Percentiles rank a stretch among this genome's conserved stretches.
phyloP scores from a whole-genome alignment of 2,329 filamentous ascomycete genomes.

The Colletotrichum echinochloae region DNA sequence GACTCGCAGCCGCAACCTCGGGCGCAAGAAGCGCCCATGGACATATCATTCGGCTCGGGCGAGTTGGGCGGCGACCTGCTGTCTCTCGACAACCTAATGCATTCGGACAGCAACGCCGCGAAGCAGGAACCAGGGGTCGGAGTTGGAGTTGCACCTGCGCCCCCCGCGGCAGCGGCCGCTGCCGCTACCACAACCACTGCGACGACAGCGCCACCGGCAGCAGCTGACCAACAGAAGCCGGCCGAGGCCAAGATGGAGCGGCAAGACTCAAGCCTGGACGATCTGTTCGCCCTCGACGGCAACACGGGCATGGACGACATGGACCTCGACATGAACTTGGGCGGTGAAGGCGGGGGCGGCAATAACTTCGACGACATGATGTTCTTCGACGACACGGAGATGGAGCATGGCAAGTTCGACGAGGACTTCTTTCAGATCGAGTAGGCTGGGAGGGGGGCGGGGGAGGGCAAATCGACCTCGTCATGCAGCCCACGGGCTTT shows the following conservation, averaged over 20 bases:
- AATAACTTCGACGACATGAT: constrained; percentile 65
- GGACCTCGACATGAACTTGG: constrained; percentile 54
- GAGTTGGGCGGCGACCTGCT: constrained; percentile 49
- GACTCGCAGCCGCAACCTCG: constrained; percentile 46
- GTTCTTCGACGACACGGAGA: constrained; percentile 56
- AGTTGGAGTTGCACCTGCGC: constrained; percentile 27
- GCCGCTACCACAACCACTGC: constrained; percentile 33
- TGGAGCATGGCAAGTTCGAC: constrained; percentile 62
- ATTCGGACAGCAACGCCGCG: constrained; percentile 40
- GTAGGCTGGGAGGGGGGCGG: neutral
- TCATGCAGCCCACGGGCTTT: neutral
- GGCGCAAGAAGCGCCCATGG: constrained; percentile 56
- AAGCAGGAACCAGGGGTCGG: constrained; percentile 10
- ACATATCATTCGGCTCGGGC: constrained; percentile 57
- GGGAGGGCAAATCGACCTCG: neutral
- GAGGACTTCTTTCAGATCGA: constrained; percentile 58
- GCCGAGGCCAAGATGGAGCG: constrained; percentile 43
- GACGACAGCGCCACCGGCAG: constrained; percentile 28
- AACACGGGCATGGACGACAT: constrained; percentile 52
- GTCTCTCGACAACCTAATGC: constrained; percentile 48
- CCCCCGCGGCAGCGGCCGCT: constrained; percentile 39
- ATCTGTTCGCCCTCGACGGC: constrained; percentile 60
- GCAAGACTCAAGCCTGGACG: constrained; percentile 55
- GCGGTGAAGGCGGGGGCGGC: constrained; percentile 50
- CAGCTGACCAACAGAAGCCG: constrained; percentile 39